phyloP scores from a whole-genome alignment of 495 filamentous ascomycete genomes.

The Daldinia concentrica region DNA sequence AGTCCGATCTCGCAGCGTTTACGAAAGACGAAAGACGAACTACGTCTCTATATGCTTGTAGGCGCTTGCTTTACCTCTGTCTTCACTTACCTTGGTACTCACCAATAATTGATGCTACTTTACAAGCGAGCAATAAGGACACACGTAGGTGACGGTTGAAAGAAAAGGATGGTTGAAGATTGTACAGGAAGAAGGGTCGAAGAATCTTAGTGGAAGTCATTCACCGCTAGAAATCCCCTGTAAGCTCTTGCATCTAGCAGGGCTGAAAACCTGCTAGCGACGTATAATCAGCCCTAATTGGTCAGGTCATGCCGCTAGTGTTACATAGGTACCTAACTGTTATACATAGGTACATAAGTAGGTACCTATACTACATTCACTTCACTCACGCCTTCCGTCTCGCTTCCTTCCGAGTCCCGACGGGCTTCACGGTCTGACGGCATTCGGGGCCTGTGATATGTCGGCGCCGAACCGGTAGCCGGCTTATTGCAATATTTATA shows the following conservation, averaged over 20 bases:
- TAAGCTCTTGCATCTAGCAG: constrained; percentile 6
- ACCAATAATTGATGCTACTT: neutral
- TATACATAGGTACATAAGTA: too few species aligned
- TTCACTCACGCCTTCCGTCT: neutral
- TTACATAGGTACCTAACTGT: neutral
- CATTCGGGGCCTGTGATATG: constrained; percentile 10
- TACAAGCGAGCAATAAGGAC: neutral
- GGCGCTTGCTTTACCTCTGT: neutral
- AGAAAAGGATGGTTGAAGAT: neutral
- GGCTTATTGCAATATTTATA: constrained; percentile 18
- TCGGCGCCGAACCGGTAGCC: constrained; percentile 5
- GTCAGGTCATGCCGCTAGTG: neutral
- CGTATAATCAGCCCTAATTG: neutral
- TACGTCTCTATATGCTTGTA: neutral
- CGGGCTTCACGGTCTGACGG: constrained; percentile 18
- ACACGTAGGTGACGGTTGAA: neutral
- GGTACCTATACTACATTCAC: too few species aligned
- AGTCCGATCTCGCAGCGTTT: constrained; percentile 1
- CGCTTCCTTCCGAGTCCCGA: constrained; percentile 26
- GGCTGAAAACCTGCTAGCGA: constrained; percentile 8
- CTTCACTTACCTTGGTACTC: neutral
- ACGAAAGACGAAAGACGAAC: neutral
- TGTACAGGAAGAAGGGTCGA: constrained; percentile 2
- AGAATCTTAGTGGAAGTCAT: neutral
- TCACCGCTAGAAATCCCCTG: constrained; percentile 11